A percentile compares a stretch with the other conserved stretches of the same genome.
These are phyloP conservation scores for Monilinia laxa DNA, from an alignment of 2,329 filamentous ascomycete genomes.

Conservation along the genomic window DNA sequence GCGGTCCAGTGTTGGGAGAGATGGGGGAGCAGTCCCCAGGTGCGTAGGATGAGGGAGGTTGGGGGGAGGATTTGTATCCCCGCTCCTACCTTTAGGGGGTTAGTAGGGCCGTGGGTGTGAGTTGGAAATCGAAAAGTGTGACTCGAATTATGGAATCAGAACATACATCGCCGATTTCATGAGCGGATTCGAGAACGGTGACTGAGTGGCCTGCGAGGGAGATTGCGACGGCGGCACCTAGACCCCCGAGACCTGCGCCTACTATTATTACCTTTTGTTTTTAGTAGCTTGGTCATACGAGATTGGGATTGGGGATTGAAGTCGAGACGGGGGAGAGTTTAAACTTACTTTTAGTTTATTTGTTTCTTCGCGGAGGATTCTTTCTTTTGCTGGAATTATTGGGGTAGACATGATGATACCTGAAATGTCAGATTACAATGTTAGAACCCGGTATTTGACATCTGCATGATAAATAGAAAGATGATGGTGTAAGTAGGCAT, in stretches of 20 bases:
- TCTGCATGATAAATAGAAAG: not conserved
- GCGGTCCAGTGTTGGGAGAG: conserved; percentile 29
- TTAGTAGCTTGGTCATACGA: not conserved
- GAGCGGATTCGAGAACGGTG: conserved; percentile 45
- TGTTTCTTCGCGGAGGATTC: conserved; percentile 8
- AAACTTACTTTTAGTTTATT: conserved; percentile 29
- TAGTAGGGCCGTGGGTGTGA: conserved; percentile 31
- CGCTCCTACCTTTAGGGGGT: conserved; percentile 43
- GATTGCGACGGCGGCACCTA: conserved; percentile 43
- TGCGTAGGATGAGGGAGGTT: conserved; percentile 31
- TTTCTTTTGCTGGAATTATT: conserved; percentile 11
- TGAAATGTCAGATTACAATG: not conserved
- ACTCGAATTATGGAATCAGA: conserved; percentile 22
- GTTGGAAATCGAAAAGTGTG: not conserved
- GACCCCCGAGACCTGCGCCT: conserved; percentile 56
- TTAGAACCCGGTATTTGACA: too few species aligned
- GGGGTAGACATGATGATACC: not conserved
- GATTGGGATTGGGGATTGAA: not conserved
- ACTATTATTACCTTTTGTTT: conserved; percentile 46
- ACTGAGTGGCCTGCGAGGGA: conserved; percentile 42
- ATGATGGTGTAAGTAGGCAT: not conserved
- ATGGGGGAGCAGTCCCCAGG: conserved; percentile 31
- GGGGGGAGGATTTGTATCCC: conserved; percentile 38
- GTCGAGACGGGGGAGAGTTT: not conserved
- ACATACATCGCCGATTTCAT: conserved; percentile 45